Evolutionary conservation across 805 yeast species (phyloP).

Genomic region (Cephaloascus fragrans): DNA sequence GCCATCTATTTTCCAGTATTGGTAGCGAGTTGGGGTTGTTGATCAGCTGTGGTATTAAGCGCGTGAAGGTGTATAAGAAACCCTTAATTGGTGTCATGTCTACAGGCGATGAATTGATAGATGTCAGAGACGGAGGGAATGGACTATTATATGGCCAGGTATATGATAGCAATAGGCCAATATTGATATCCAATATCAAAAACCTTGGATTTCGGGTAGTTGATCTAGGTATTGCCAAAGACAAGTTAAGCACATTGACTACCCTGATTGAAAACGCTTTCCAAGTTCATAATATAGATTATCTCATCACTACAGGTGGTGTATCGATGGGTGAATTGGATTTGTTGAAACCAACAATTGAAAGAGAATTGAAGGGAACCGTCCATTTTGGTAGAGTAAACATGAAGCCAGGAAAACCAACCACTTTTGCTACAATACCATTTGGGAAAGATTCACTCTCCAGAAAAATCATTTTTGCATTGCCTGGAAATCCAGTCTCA

Average conservation of each 20-base stretch:
- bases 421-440: conserved; percentile 36
- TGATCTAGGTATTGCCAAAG: conserved; percentile 44
- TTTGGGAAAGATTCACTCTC: conserved; percentile 18
- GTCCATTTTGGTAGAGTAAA: conserved; percentile 46
- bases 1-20: conserved; percentile 22
- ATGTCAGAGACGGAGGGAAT: conserved; percentile 9
- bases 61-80: conserved; percentile 25
- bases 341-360: conserved; percentile 38
- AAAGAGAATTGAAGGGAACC: conserved; percentile 25
- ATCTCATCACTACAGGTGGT: conserved; percentile 43
- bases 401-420: conserved; percentile 55
- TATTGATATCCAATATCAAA: conserved; percentile 24
- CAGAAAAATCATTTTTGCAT: conserved; percentile 30
- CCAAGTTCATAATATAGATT: conserved; percentile 19
- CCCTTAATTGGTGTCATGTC: conserved; percentile 39
- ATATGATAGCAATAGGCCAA: conserved; percentile 41
- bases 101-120: conserved; percentile 42
- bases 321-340: conserved; percentile 54
- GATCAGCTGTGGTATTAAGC: conserved; percentile 33
- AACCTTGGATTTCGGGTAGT: conserved; percentile 24
- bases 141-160: conserved; percentile 30
- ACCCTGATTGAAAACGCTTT: conserved; percentile 14
- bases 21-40: conserved; percentile 44
- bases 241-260: conserved; percentile 18
- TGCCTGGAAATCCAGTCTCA: conserved; percentile 52